Evolutionary conservation across 441 rosid species (phyloP), one percentile per base, ranked within the genome.

Genomic region (Kokia cookei): DNA sequence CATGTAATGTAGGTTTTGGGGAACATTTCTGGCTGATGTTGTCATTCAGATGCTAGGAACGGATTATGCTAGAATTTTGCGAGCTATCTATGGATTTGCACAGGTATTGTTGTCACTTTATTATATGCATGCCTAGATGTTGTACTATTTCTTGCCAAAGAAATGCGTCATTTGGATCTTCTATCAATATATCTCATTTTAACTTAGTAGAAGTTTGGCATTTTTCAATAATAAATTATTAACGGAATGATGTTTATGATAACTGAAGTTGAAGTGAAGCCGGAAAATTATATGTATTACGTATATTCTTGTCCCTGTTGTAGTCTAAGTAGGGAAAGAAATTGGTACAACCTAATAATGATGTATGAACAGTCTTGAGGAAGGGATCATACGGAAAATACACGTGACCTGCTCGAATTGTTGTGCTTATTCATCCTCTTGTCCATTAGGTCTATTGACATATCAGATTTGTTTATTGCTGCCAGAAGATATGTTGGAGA

Each of bases 31-130:
- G 55, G 98, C 99, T 40, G 99, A 95, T 78, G 81, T 93, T 63
- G 98, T 95, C 37, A 95, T 93, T 88, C 99, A 93, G 76, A 95
- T 95, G 99, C 93, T 95, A 5, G 99, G 97, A 75, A 93, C 98
- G 70, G 99, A 95, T 84, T 91, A 93, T 84, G 93, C 98, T 57
- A 86, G 99, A 86, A 88, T 95, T 79, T 79, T 95, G 77, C 88
- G 88, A 79, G 99, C 99, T 69, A 90, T 95, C 77, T 95, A 90
- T 76, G 93, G 96, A 26, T 86, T 95, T 85, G 97, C 99, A 6
- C 97, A 91, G 96, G 98, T 95, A 87, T 58, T 35, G 69, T 3
- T 51, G 35, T 47, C 54, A 59, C 22, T 24, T 19, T 40, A 40
- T 19, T 9, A 24, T 19, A 32, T 7, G 2, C 12, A 53, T 51